Evolutionary conservation across 129 eudicot genomes (phyloP), one percentile per base, ranked within the genome.

Genomic region (Tagetes erecta): DNA sequence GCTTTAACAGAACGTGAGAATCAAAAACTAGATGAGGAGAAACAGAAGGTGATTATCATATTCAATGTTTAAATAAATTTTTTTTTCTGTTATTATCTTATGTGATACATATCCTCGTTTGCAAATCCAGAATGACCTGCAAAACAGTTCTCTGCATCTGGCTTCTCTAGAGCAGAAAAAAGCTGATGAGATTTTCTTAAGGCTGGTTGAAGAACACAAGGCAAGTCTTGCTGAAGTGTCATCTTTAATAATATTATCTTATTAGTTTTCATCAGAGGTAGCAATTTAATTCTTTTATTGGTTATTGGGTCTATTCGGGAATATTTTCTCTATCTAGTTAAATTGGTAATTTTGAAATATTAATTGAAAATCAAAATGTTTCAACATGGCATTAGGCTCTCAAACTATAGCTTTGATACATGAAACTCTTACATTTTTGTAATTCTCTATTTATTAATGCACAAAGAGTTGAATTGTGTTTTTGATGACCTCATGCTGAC

Each of bases 171-270:
- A 95, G 82, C 97, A 91, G 84, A 83, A 72, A 64, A 95, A 82
- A 85, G 94, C 99, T n/a, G 99, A 91, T 65, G 96, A 85, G 77
- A 88, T 91, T 85, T 92, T 95, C 47, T 40, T 85, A 27, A 75
- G 97, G 82, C 86, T 95, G 58, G 88, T 95, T 55, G 97, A 91
- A 86, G 91, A 91, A 71, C 97, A 91, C 53, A 87, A 95, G 92
- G 99, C 87, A 47, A 53, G 69, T 75, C 62, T n/a, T 64, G 72
- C 69, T 64, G 33, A 50, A 9, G 42, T 57, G 47, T 67, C n/a
- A 27, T 27, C 34, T 58, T 65, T 30, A 31, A 20, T 20, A 68
- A 34, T 39, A 57, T 62, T 49, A 13, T 20, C 44, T 66, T 39
- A n/a, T 14, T 64, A 9, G 6, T 40, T 13, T 37, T 37, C 30